A percentile compares a stretch with the other conserved stretches of the same genome.
phyloP scores from a whole-genome alignment of 805 yeast species.

The Candida boidinii region DNA sequence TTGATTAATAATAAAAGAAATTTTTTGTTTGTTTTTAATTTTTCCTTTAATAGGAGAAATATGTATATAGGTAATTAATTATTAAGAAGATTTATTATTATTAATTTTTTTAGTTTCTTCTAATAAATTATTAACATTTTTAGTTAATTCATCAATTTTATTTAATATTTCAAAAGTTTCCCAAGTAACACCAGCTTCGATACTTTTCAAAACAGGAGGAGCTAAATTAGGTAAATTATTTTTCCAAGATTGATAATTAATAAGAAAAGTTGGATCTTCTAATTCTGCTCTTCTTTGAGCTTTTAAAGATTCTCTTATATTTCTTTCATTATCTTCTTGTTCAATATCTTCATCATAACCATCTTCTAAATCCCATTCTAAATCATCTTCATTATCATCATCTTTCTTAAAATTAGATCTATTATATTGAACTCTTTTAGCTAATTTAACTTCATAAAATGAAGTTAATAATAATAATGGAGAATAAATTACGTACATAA shows the following conservation, averaged over 20 bases:
- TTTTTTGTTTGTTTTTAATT: slow-evolving; percentile 1
- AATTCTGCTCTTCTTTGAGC: slow-evolving; percentile 56
- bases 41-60: too few relatives aligned
- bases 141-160: slow-evolving; percentile 39
- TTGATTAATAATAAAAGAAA: too few relatives aligned
- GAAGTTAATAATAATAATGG: slow-evolving; percentile 61
- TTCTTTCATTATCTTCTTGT: slow-evolving; percentile 12
- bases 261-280: slow-evolving; percentile 61
- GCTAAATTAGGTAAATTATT: slow-evolving; percentile 37
- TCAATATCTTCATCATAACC: slow-evolving; percentile 45
- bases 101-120: slow-evolving; percentile 16
- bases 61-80: too few relatives aligned
- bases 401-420: slow-evolving; percentile 55
- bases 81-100: too few relatives aligned
- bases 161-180: slow-evolving; percentile 47
- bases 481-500: slow-evolving; percentile 60
- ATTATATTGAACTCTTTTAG: slow-evolving; percentile 66
- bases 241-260: slow-evolving; percentile 41
- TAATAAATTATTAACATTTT: slow-evolving; percentile 30
- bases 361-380: slow-evolving; percentile 79
- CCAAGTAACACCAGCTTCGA: slow-evolving; percentile 50
- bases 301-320: slow-evolving; percentile 30
- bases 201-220: slow-evolving; percentile 55
- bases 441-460: slow-evolving; percentile 53
- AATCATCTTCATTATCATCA: slow-evolving; percentile 71